Conservation (phyloP, 352 stramenopile genomes). For the Thraustotheca clavata region DNA sequence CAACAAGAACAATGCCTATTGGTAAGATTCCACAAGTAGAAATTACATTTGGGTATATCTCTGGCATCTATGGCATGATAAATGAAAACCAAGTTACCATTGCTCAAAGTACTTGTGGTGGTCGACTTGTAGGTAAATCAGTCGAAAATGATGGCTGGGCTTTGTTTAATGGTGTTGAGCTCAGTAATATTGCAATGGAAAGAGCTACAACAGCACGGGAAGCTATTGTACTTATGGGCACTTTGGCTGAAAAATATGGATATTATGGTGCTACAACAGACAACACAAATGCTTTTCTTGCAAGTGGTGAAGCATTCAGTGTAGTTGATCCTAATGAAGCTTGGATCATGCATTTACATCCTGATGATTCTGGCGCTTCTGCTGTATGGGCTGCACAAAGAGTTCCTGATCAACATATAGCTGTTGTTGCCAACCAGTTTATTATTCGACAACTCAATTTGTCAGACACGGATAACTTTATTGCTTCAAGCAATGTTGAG, state of each 20-base stretch:
- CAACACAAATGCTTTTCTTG: constrained; percentile 27
- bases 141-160: constrained; percentile 51
- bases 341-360: constrained; percentile 72
- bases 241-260: constrained; percentile 86
- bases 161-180: constrained; percentile 82
- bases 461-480: constrained; percentile 66
- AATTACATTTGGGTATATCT: constrained; percentile 69
- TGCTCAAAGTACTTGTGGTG: constrained; percentile 71
- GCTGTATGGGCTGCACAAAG: constrained; percentile 39
- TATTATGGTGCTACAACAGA: constrained; percentile 84
- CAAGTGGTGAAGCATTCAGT: constrained; percentile 42
- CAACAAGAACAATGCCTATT: constrained; percentile 45
- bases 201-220: constrained; percentile 66
- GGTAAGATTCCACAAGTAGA: constrained; percentile 54
- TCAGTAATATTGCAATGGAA: constrained; percentile 86
- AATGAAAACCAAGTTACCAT: constrained; percentile 79
- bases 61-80: constrained; percentile 73
- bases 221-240: constrained; percentile 87
- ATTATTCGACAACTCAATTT: constrained; percentile 86
- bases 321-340: constrained; percentile 44
- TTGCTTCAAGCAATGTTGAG: constrained; percentile 85
- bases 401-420: constrained; percentile 25
- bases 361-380: constrained; percentile 41
- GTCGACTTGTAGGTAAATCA: constrained; percentile 51
- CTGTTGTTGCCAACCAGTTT: constrained; percentile 91